Conservation (phyloP, 2,329 filamentous ascomycete genomes). For the Trichophyton mentagrophytes region DNA sequence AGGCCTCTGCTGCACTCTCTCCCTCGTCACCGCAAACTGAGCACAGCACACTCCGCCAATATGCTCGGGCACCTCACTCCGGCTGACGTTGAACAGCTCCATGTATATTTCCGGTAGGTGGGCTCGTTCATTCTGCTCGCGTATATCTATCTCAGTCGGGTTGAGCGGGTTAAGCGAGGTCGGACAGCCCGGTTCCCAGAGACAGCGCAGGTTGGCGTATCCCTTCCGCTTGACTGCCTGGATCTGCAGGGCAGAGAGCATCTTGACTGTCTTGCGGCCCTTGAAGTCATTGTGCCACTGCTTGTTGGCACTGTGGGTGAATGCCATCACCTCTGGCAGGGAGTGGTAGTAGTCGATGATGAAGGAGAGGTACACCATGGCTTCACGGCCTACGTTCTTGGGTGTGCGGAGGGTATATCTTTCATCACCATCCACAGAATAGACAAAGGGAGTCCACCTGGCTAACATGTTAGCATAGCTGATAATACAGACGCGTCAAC, state of each 20-base stretch:
- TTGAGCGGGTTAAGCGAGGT: constrained; percentile 37
- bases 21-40: constrained; percentile 41
- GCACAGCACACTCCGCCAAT: constrained; percentile 44
- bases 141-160: constrained; percentile 27
- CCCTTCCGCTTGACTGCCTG: constrained; percentile 38
- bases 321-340: constrained; percentile 30
- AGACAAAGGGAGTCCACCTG: constrained; percentile 9
- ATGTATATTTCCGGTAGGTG: constrained; percentile 39
- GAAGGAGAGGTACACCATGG: constrained; percentile 11
- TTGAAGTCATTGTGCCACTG: constrained; percentile 42
- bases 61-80: constrained; percentile 25
- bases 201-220: constrained; percentile 44
- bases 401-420: constrained; percentile 6
- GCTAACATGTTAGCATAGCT: neutral
- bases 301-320: constrained; percentile 29
- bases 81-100: constrained; percentile 34
- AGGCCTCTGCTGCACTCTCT: constrained; percentile 35
- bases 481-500: neutral
- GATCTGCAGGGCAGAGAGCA: constrained; percentile 38
- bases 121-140: constrained; percentile 31
- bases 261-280: constrained; percentile 38
- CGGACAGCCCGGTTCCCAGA: constrained; percentile 41
- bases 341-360: constrained; percentile 33
- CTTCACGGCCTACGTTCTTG: constrained; percentile 8
- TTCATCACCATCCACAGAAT: constrained; percentile 8